Conservation (phyloP, 768 basidiomycete species). For the Porphyrellus cyaneotinctus region DNA sequence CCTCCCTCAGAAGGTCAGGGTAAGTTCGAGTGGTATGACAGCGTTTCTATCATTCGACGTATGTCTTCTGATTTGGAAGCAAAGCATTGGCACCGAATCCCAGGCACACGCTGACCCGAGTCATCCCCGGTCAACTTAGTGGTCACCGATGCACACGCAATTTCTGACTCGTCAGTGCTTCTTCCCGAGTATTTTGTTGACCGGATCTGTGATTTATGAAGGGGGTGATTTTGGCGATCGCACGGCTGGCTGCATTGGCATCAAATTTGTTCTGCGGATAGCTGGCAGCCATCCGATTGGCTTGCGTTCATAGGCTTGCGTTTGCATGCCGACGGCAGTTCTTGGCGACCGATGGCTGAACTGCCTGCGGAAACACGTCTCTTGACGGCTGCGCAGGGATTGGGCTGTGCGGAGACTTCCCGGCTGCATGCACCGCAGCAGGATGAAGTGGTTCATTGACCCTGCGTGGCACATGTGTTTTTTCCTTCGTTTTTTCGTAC, state of each 20-base stretch:
- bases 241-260: too few species aligned
- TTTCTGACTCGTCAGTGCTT: neutral
- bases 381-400: constrained; percentile 3
- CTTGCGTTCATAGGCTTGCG: neutral
- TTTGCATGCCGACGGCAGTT: constrained; percentile 8
- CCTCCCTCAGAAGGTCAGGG: too few species aligned
- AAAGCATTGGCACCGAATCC: neutral
- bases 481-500: neutral
- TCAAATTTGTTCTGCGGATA: neutral
- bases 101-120: constrained; percentile 6
- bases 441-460: neutral
- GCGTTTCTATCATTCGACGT: neutral
- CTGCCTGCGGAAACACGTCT: constrained; percentile 2
- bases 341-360: constrained; percentile 4
- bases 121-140: constrained; percentile 18
- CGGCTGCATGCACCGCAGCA: neutral
- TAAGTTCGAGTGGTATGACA: too few species aligned
- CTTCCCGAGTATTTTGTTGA: neutral
- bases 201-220: too few species aligned
- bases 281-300: constrained; percentile 12
- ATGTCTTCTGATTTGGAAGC: constrained; percentile 9
- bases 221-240: too few species aligned
- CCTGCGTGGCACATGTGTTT: neutral
- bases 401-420: constrained; percentile 5
- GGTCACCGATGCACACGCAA: constrained; percentile 13